Evolutionary conservation across 805 yeast species (phyloP), one percentile per base, ranked within the genome.

Genomic region (Myxozyma vanderwaltii): DNA sequence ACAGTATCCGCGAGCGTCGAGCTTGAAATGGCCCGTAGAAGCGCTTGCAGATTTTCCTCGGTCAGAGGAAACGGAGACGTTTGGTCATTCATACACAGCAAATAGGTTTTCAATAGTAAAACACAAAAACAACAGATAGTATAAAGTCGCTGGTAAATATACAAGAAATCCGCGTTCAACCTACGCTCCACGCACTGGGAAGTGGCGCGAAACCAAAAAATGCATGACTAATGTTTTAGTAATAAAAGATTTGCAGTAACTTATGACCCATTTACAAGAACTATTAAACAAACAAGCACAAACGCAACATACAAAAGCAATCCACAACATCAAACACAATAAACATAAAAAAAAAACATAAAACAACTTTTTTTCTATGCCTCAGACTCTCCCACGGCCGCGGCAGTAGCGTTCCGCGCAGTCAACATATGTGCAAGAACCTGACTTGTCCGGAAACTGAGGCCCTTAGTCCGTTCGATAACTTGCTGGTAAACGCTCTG

Each of bases 401-500:
- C 58, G 8, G 58, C 49, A 15, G 50, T 43, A 31, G 58, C 52
- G 33, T 15, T 52, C 40, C 66, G 59, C 38, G 65, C 61, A 24
- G 52, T 68, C 41, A 70, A 58, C 53, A 71, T 70, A 54, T 78
- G 77, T 56, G 79, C 77, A 63, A 83, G 76, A 46, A 82, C 75
- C 72, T 84, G 86, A 70, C 78, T 80, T 19, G 86, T 80, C 68
- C 82, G 80, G 75, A 81, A 83, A 36, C 82, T 79, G 67, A 84
- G 74, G 3, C 84, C 84, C 76, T 84, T 85, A n/a, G 88, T 83
- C 71, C 81, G 82, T 67, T 85, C 88, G 63, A 82, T 81, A 40
- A 88, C 81, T 64, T 85, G 86, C 65, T 88, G 90, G 74, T 86
- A 79, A 41, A 83, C 82, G 67, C 83, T 77, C 51, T 78, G 78